Evolutionary conservation across 2,329 filamentous ascomycete genomes (phyloP).

Genomic region (Fusarium sp.): DNA sequence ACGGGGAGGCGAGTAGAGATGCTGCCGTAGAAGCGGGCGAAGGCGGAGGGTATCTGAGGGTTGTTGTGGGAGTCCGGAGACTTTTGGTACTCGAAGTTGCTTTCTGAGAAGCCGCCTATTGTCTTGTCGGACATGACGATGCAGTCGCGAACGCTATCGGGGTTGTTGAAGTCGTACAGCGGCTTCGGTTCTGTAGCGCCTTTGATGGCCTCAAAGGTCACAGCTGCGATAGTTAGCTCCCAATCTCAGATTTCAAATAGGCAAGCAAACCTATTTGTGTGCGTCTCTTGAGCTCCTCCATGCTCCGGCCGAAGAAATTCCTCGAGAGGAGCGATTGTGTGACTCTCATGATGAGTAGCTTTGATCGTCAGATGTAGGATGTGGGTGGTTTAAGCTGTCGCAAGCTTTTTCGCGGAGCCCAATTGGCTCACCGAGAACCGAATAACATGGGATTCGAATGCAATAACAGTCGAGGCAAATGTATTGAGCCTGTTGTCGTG

Average conservation of each 20-base stretch:
- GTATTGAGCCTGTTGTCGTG: constrained; percentile 1
- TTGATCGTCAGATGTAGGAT: constrained; percentile 1
- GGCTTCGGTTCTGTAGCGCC: constrained; percentile 72
- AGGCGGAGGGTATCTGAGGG: constrained; percentile 52
- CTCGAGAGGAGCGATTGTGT: constrained; percentile 60
- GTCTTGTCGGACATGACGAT: constrained; percentile 90
- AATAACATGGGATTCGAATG: constrained; percentile 37
- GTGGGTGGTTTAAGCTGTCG: constrained; percentile 12
- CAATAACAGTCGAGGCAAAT: not conserved
- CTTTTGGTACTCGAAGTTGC: constrained; percentile 73
- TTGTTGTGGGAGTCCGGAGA: not conserved
- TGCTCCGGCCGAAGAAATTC: constrained; percentile 69
- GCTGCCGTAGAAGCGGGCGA: constrained; percentile 85
- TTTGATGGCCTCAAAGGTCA: constrained; percentile 77
- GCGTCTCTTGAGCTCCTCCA: constrained; percentile 71
- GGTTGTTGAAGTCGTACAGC: constrained; percentile 72
- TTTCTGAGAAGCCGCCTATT: constrained; percentile 87
- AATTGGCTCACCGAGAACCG: constrained; percentile 49
- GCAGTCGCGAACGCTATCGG: constrained; percentile 62
- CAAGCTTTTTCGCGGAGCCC: constrained; percentile 37
- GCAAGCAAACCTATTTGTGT: constrained; percentile 63
- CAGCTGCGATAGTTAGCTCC: constrained; percentile 59
- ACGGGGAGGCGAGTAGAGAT: constrained; percentile 89
- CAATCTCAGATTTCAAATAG: rapidly evolving
- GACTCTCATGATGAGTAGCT: constrained; percentile 59